Evolutionary conservation across 257 asterid species (phyloP).

Genomic region (Fraxinus anomala): DNA sequence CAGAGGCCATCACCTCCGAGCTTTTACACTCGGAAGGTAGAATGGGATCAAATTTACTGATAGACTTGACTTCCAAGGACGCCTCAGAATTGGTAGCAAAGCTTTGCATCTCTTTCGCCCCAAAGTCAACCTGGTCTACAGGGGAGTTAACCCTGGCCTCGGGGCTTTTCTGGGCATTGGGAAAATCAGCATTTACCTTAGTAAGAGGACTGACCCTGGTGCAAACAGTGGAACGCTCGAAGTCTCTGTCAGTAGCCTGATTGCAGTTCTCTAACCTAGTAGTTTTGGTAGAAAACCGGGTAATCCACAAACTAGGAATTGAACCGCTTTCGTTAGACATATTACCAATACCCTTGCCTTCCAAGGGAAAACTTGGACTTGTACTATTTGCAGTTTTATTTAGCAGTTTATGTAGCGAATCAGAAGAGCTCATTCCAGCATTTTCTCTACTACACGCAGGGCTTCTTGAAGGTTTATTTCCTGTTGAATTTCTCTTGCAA

Average conservation of each 20-base stretch:
- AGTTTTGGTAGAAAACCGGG: conserved; percentile 48
- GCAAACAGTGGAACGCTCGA: conserved; percentile 11
- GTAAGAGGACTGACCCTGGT: conserved; percentile 17
- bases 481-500: conserved; percentile 24
- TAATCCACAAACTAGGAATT: conserved; percentile 64
- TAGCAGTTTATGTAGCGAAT: conserved; percentile 26
- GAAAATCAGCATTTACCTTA: conserved; percentile 26
- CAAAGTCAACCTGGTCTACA: no score
- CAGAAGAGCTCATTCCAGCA: conserved; percentile 26
- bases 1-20: conserved; percentile 56
- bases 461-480: conserved; percentile 29
- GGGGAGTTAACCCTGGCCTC: neutral
- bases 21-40: conserved; percentile 30
- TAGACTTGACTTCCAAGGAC: conserved; percentile 33
- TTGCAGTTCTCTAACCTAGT: conserved; percentile 32
- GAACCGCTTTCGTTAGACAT: conserved; percentile 36
- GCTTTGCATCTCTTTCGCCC: conserved; percentile 24
- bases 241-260: conserved; percentile 22
- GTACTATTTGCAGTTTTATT: conserved; percentile 20
- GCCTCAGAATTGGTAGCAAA: conserved; percentile 27
- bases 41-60: conserved; percentile 20
- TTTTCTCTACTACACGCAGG: conserved; percentile 16
- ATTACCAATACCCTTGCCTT: conserved; percentile 11
- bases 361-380: conserved; percentile 25
- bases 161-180: conserved; percentile 28